Evolutionary conservation across 2,329 filamentous ascomycete species (phyloP).

Genomic region (Neonectria magnoliae): DNA sequence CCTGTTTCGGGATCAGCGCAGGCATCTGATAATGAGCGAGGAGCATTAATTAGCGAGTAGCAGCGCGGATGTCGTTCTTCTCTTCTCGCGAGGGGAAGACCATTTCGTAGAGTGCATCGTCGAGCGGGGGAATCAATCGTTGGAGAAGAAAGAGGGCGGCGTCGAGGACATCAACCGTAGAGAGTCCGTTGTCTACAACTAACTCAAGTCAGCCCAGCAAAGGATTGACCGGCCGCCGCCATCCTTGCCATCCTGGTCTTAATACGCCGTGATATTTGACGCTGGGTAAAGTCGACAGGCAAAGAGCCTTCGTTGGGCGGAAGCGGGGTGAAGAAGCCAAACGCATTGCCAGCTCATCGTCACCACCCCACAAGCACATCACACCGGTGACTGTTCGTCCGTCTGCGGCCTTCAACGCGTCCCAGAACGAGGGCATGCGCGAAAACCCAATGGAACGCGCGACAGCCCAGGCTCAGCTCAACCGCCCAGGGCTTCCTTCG

Average conservation of each 20-base stretch:
- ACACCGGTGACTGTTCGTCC: not conserved
- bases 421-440: not conserved
- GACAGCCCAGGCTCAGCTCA: conserved; percentile 16
- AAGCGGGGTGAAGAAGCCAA: conserved; percentile 21
- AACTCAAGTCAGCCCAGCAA: not conserved
- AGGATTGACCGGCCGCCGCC: conserved; percentile 2
- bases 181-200: not conserved
- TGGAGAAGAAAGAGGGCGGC: not conserved
- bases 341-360: conserved; percentile 23
- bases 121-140: not conserved
- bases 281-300: conserved; percentile 16
- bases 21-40: conserved; percentile 11
- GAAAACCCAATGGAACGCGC: not conserved
- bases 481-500: not conserved
- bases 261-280: conserved; percentile 14
- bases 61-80: not conserved
- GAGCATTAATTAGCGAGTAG: too few relatives aligned
- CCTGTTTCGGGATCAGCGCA: conserved; percentile 42
- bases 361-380: conserved; percentile 1
- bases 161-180: not conserved
- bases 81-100: not conserved
- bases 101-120: not conserved
- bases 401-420: not conserved
- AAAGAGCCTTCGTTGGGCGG: conserved; percentile 1
- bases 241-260: conserved; percentile 23